Percentiles rank a stretch among this genome's conserved stretches.
Evolutionary conservation across 768 basidiomycete species (phyloP).

Genomic region (Cyathus striatus): DNA sequence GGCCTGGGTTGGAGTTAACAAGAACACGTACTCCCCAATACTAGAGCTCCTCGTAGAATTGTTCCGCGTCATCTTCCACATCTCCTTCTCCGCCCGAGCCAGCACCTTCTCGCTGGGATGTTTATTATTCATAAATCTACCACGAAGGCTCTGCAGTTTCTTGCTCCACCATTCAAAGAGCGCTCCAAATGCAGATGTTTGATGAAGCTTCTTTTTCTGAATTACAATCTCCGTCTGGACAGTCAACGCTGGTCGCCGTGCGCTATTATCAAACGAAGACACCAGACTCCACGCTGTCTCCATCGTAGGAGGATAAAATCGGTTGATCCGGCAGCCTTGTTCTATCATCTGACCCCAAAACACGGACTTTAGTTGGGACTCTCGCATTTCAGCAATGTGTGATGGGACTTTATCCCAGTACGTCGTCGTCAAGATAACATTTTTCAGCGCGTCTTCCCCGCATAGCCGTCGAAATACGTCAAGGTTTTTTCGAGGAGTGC

Average conservation of each 20-base stretch:
- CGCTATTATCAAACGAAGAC: not conserved
- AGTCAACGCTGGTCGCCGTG: not conserved
- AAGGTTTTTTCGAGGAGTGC: not conserved
- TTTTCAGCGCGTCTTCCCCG: not conserved
- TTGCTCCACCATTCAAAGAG: not conserved
- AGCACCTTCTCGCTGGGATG: no score
- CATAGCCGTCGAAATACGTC: constrained; percentile 1
- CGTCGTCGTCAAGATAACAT: not conserved
- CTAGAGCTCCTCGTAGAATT: no score
- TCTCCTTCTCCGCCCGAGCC: no score
- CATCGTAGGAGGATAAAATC: not conserved
- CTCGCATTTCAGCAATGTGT: not conserved
- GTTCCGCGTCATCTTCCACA: no score
- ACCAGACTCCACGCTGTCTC: not conserved
- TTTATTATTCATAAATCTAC: no score
- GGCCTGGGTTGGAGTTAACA: no score
- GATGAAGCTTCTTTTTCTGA: not conserved
- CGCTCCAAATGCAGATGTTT: not conserved
- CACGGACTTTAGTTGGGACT: not conserved
- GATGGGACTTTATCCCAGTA: not conserved
- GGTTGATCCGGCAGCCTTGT: not conserved
- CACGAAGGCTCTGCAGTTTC: no score
- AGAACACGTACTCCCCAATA: no score
- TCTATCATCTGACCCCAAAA: constrained; percentile 1
- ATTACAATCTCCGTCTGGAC: not conserved